A percentile compares a stretch with the other conserved stretches of the same genome.
Conservation (phyloP, 2,329 filamentous ascomycete species). For the Dactylellina sp. region DNA sequence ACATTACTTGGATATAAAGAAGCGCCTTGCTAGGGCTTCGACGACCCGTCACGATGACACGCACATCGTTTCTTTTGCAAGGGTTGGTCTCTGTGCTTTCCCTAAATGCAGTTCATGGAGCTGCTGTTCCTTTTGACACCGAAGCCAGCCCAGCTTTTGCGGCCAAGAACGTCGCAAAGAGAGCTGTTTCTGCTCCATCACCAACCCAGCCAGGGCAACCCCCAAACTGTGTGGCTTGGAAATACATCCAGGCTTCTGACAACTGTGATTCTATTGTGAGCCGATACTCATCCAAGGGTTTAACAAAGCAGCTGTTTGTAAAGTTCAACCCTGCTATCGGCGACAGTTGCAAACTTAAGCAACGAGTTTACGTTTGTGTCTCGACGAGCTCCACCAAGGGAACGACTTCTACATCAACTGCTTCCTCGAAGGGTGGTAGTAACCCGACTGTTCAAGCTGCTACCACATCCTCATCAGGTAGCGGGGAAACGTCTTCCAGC, state of each 20-base stretch:
- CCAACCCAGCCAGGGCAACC: conserved; percentile 14
- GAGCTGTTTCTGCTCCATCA: conserved; percentile 7
- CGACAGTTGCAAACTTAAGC: not conserved
- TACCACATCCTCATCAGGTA: not conserved
- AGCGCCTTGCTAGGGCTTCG: conserved; percentile 19
- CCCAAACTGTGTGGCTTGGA: conserved; percentile 18
- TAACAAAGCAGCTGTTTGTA: conserved; percentile 3
- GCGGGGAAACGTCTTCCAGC: not conserved
- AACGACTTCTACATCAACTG: not conserved
- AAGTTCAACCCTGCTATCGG: conserved; percentile 14
- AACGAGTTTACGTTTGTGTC: conserved; percentile 24
- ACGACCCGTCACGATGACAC: conserved; percentile 36
- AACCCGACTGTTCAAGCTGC: not conserved
- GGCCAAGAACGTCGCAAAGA: conserved; percentile 13
- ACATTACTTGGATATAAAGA: conserved; percentile 1
- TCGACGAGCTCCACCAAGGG: not conserved
- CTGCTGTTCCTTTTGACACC: conserved; percentile 14
- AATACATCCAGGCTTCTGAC: conserved; percentile 4
- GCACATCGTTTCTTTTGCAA: conserved; percentile 24
- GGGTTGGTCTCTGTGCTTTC: conserved; percentile 23
- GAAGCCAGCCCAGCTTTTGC: conserved; percentile 22
- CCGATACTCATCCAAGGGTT: not conserved
- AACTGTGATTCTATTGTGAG: conserved; percentile 8
- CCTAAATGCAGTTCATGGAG: conserved; percentile 19
- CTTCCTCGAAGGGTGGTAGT: not conserved